Evolutionary conservation across 2,329 filamentous ascomycete genomes (phyloP), one percentile per base, ranked within the genome.

Genomic region (Penicillium olsonii): DNA sequence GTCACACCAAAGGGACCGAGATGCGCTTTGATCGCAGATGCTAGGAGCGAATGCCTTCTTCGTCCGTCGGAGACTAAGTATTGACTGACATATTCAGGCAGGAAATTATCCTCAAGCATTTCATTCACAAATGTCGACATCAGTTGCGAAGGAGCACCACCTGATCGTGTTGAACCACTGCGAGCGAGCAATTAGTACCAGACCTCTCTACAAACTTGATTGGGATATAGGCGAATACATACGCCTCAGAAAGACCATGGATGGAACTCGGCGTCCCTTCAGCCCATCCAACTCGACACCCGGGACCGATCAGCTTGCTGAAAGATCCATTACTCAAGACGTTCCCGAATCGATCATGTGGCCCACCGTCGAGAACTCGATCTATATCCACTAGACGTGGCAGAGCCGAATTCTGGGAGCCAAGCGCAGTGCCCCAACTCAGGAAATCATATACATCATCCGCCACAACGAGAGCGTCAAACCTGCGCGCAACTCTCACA

Each of bases 401-500:
- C n/a, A 90, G 57, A 12, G 5, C 27, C 14, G 27, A 12, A 7
- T 3, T n/a, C 5, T 59, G 7, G 72, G 31, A 4, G 5, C 5
- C 5, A 80, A 78, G 4, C 4, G 45, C 19, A 17, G 17, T 24
- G 19, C 38, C 19, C 88, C 90, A 95, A 64, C 90, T 86, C 7
- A 96, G 77, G 56, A 92, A 87, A 66, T 96, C 92, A 67, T 96
- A 96, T 11, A 96, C 90, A 68, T 96, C 92, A 70, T 96, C 92
- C 45, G 82, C 82, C 33, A 95, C 79, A 44, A 96, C 71, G 10
- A 96, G 78, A 11, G 88, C 88, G 66, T 96, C 84, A 68, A 85
- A 82, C 55, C 83, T 78, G 45, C 91, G 79, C 1, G 91, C 91
- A 6, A 95, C 69, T 22, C 74, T 73, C 27, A 96, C 83, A 7